Percentiles rank a stretch among this genome's conserved stretches.
Evolutionary conservation across 2,329 filamentous ascomycete genomes (phyloP).

Genomic region (Cytospora chrysosperma): DNA sequence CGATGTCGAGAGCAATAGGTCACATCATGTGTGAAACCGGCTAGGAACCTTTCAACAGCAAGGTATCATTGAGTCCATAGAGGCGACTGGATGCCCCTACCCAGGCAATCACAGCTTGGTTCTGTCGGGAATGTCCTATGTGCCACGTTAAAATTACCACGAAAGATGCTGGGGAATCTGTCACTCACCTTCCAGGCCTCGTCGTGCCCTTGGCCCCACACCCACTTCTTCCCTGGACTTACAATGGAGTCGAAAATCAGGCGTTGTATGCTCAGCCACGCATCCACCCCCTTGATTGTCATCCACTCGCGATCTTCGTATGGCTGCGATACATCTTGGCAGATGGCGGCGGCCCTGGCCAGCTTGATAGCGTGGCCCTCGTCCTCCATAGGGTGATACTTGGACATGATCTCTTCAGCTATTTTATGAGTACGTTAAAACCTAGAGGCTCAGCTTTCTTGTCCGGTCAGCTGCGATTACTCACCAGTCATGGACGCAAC

Average conservation of each 20-base stretch:
- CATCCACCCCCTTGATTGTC: slow-evolving; percentile 51
- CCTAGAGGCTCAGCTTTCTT: too few relatives aligned
- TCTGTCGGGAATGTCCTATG: slow-evolving; percentile 5
- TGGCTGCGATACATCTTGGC: slow-evolving; percentile 48
- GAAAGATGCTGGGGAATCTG: background rate
- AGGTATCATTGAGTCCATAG: background rate
- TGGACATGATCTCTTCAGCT: slow-evolving; percentile 33
- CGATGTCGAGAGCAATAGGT: background rate
- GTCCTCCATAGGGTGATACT: slow-evolving; percentile 55
- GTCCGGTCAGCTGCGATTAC: too few relatives aligned
- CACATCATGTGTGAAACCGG: background rate
- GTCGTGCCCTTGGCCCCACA: slow-evolving; percentile 60
- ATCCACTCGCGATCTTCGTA: slow-evolving; percentile 50
- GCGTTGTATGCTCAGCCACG: slow-evolving; percentile 61
- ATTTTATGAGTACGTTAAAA: background rate
- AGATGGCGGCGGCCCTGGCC: slow-evolving; percentile 66
- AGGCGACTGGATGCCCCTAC: too few relatives aligned
- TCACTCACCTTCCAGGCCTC: slow-evolving; percentile 59
- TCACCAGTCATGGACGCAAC: slow-evolving; percentile 43
- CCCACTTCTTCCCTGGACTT: slow-evolving; percentile 53
- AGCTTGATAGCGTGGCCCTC: slow-evolving; percentile 84
- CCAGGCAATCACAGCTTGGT: background rate
- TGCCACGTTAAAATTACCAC: background rate
- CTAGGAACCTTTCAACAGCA: background rate
- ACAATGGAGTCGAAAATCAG: slow-evolving; percentile 64